Conservation (phyloP, 441 rosid species). For the Jatropha podagrica region DNA sequence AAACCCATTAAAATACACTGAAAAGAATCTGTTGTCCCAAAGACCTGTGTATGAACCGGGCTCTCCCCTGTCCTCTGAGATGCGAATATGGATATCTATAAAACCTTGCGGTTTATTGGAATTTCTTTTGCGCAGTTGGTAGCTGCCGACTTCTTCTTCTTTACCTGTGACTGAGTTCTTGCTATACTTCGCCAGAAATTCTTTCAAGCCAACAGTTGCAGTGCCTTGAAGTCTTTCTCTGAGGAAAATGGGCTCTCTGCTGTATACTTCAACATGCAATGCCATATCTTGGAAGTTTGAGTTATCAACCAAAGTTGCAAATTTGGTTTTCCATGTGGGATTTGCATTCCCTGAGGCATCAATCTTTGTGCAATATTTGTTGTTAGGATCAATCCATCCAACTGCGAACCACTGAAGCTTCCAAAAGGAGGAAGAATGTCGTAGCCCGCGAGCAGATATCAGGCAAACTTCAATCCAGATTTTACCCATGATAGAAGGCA, state of each 20-base stretch:
- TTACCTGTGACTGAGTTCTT: conserved; percentile 15
- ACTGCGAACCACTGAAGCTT: conserved; percentile 92
- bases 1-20: background rate
- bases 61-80: conserved; percentile 56
- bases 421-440: conserved; percentile 62
- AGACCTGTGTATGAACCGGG: conserved; percentile 43
- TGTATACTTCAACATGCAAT: conserved; percentile 68
- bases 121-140: conserved; percentile 65
- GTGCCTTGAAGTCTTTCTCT: conserved; percentile 76
- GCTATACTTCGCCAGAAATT: conserved; percentile 57
- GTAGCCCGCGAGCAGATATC: conserved; percentile 84
- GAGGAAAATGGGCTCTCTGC: conserved; percentile 90
- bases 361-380: conserved; percentile 77
- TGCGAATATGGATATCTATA: conserved; percentile 62
- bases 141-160: conserved; percentile 76
- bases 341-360: conserved; percentile 53
- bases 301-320: conserved; percentile 58
- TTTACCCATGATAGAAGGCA: conserved; percentile 23
- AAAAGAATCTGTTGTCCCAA: background rate
- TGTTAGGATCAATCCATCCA: conserved; percentile 84
- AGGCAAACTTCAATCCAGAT: conserved; percentile 66
- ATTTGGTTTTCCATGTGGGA: conserved; percentile 81
- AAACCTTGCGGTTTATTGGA: conserved; percentile 77
- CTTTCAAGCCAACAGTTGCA: conserved; percentile 62
- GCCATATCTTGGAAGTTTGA: conserved; percentile 48